Evolutionary conservation across 257 asterid species (phyloP), one percentile per base, ranked within the genome.

Genomic region (Paulownia fortunei): DNA sequence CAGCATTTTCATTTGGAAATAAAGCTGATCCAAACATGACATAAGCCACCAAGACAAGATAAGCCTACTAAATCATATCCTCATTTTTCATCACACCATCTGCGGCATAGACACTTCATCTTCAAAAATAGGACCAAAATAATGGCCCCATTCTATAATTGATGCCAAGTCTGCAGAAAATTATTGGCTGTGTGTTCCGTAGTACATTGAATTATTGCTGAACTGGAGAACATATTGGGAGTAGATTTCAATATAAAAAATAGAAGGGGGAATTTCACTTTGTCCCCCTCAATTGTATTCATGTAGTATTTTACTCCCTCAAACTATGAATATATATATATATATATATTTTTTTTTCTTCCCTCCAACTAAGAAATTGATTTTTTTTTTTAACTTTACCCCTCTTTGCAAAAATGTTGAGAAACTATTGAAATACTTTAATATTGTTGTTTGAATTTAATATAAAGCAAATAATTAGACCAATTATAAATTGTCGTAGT

Each of bases 21-120:
- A 64, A 78, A 74, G 81, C 70, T 72, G 83, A 83, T 72, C 87
- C 75, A 73, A 80, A 70, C 78, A 76, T 87, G 92, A 86, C 89
- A 83, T 76, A 86, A 82, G 74, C 87, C 91, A 87, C 82, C 82
- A 76, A 55, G 72, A 80, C 36, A 74, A 79, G 97, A 89, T 85
- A 86, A 87, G 90, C 88, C 84, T 80, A 85, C 78, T 55, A 83
- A 82, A 86, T 72, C 87, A 87, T 85, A 87, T 88, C 90, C 76
- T 67, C 71, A 73, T 78, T 54, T 79, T 73, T 65, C 72, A 77
- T 81, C 64, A 62, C 70, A 11, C 51, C 46, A 39, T n/a, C 37
- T 59, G 3, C 16, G 18, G 7, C 9, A n/a, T n/a, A n/a, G n/a
- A 15, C 37, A 41, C 41, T 64, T 36, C 8, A 74, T 77, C 83